Base-by-base conservation (phyloP, 2,329 filamentous ascomycete genomes). In the Cladobotryum protrusum region DNA sequence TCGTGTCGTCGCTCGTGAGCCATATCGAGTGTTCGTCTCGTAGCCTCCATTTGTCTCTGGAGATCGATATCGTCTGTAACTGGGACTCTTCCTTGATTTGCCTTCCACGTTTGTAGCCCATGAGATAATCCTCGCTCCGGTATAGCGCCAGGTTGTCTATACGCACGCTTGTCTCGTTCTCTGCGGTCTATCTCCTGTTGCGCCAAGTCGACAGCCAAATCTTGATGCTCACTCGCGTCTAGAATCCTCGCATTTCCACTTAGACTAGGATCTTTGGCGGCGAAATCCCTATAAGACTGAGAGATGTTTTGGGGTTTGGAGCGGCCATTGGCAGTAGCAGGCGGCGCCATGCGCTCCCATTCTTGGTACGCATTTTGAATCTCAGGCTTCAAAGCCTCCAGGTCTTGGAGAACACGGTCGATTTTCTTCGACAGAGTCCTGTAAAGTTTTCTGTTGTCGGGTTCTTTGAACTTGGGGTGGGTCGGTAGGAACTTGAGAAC, bases 321-420 rank as follows among this genome's bases (percentile, higher is more conserved):
- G 6, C 19, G 34, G 2, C 45, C 45, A 15, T 13, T 18, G n/a
- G 51, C 48, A 19, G 48, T 11, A 17, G 48, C 15, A 19, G 44
- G 44, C 2, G 72, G 68, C 41, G 75, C 70, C 71, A 77, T 71
- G 49, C 79, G 76, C 51, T 76, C 65, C 78, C 87, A 92, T 48
- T 78, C 76, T n/a, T 84, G 76, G 62, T 88, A 83, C 13, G 85
- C 78, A 54, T 76, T 77, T 42, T 86, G 82, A 48, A 99, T 86
- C 15, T 84, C 78, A 1, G 89, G 89, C 61, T 90, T 93, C 50
- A 96, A 75, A 8, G 76, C 70, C 66, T 96, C 91, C 29, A 99
- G 74, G 55, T 84, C 81, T 53, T 77, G 73, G 13, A 95, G 67
- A 15, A 89, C 85, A 11, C 71, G 69, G 39, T 78, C 63, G 17